Evolutionary conservation across 768 basidiomycete species (phyloP), one percentile per base, ranked within the genome.

Genomic region (Podaxis pistillaris): DNA sequence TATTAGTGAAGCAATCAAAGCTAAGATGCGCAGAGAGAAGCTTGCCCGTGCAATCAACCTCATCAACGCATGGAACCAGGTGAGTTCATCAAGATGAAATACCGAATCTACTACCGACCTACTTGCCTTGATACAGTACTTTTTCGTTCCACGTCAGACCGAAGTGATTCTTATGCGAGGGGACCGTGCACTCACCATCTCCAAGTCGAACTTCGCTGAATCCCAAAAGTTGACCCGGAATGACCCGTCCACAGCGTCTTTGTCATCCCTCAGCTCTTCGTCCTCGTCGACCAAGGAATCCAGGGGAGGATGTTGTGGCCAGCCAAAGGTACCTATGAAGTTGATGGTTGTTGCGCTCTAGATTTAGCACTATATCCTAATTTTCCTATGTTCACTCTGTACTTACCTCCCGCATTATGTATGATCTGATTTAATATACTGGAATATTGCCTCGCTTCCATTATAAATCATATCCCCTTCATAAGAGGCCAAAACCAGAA

Each of bases 91-190:
- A 17, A 6, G 15, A 19, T 46, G 17, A 6, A 19, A 19, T 6
- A 17, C 9, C 3, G 17, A 17, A 41, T 15, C 15, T 33, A 33
- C 13, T 17, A 41, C 13, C 19, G 44, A 19, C 8, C 4, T 46
- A 46, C 7, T 17, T 19, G 7, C 19, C n/a, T 46, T 17, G 13
- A 46, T 15, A 38, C 26, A 62, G 61, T n/a, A 50, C n/a, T 62
- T 62, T 30, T 62, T 62, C 24, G 8, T 12, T 47, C 54, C 61
- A 33, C 61, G 61, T 8, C 33, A 33, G 22, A 33, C 49, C 6
- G 61, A 62, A 28, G 54, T 62, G 22, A 28, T 62, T 22, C 49
- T 62, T 12, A 62, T 62, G 61, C 61, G 61, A 2, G 61, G 61
- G 13, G 24, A 33, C 2, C 26, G n/a, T 5, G 38, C 37, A 11